Conservation (phyloP, 345 rosid species). For the Lumnitzera racemosa region DNA sequence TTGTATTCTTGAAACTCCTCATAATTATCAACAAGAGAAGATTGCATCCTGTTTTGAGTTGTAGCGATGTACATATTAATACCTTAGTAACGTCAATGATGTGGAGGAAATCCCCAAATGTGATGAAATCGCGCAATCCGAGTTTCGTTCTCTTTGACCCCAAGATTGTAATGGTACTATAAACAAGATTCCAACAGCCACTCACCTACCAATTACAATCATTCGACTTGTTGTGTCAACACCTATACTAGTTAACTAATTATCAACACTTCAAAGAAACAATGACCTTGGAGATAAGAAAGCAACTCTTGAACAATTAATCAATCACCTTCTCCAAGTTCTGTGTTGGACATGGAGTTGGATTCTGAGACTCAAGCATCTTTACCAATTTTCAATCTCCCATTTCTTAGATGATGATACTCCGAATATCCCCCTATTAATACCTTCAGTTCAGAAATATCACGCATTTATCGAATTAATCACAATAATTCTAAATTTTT, state of each 20-base stretch:
- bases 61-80: constrained; percentile 4
- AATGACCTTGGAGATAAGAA: too few species aligned
- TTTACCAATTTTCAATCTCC: constrained; percentile 55
- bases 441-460: constrained; percentile 25
- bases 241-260: too few species aligned
- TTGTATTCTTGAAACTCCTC: too few species aligned
- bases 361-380: constrained; percentile 69
- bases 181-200: constrained; percentile 79
- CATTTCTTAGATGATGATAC: constrained; percentile 51
- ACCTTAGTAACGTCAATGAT: constrained; percentile 69
- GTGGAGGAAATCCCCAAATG: constrained; percentile 69
- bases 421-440: constrained; percentile 83
- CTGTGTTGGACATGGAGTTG: constrained; percentile 62
- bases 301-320: background rate
- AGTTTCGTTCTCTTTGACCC: constrained; percentile 81
- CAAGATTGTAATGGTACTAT: constrained; percentile 69
- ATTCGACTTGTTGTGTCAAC: background rate
- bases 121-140: constrained; percentile 79
- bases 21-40: too few species aligned
- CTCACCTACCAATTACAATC: constrained; percentile 34
- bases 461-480: too few species aligned
- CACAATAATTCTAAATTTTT: too few species aligned
- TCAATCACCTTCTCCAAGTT: constrained; percentile 49
- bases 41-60: too few species aligned
- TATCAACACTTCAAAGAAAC: too few species aligned